Evolutionary conservation across 345 rosid species (phyloP), one percentile per base, ranked within the genome.

Genomic region (Atalantia buxifolia): DNA sequence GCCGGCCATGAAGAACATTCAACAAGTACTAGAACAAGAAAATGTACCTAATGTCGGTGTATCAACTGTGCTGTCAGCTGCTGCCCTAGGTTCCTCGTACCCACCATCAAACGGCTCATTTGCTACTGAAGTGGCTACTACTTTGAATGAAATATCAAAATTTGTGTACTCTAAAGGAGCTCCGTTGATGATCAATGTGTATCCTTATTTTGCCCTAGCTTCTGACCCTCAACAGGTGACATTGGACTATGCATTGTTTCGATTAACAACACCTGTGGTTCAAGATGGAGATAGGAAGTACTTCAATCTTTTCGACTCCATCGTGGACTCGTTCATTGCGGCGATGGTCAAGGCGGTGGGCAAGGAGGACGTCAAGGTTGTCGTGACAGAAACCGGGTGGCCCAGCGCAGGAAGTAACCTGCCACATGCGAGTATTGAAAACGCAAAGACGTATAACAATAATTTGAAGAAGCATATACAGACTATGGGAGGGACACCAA

Each of bases 141-240:
- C 50, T 42, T 21, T 70, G 73, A 70, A 42, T 27, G 59, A 27
- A 7, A 69, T 69, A 25, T 33, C 63, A 18, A 61, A 73, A 42
- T 83, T 81, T 77, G 36, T 86, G 22, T 69, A n/a, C 25, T 71
- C 67, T 38, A 70, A 78, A 22, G 36, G 79, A 12, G 78, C 85
- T 5, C 86, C 88, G 7, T 30, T 63, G 35, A 61, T 75, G 68
- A 79, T 79, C 28, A 69, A 72, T 36, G 76, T 79, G 66, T 79
- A 69, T 35, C 83, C 78, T 19, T 68, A 62, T 53, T 53, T 68
- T 40, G 72, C 80, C n/a, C 59, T 59, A n/a, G 82, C 33, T 21
- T 42, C 68, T 0, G 69, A 79, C 6, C 82, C 85, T 3, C 22
- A 31, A 13, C 59, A 42, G 21, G 45, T 67, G 21, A 68, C 76